Percentiles rank a stretch among this genome's conserved stretches.
These are phyloP conservation scores for Peribolospora kevripleyi DNA, from an alignment of 768 basidiomycete genomes.

Conservation along the genomic window DNA sequence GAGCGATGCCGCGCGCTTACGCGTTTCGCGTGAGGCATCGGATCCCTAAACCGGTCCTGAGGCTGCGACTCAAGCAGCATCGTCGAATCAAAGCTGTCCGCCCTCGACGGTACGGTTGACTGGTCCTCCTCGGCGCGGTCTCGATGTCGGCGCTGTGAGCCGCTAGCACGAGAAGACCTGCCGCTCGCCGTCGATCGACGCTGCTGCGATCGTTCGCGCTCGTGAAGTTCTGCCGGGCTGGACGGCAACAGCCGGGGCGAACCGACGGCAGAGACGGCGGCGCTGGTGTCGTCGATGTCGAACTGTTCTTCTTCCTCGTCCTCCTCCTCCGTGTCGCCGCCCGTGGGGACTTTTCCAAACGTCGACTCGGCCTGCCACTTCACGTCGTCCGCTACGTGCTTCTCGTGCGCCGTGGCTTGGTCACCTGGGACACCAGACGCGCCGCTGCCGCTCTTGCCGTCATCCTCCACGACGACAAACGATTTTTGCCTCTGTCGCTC, in stretches of 20 bases:
- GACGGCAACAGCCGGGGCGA: constrained; percentile 5
- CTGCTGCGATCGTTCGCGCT: not conserved
- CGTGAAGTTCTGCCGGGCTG: constrained; percentile 6
- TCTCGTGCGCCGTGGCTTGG: constrained; percentile 6
- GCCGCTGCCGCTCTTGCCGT: constrained; percentile 19
- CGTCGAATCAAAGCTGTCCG: too few relatives aligned
- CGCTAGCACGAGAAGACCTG: too few relatives aligned
- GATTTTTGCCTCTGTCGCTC: constrained; percentile 96
- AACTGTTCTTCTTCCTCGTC: constrained; percentile 22
- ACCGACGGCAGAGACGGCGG: constrained; percentile 19
- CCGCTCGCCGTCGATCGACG: too few relatives aligned
- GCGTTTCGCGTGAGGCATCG: too few relatives aligned
- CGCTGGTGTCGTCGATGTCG: constrained; percentile 79
- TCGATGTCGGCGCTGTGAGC: too few relatives aligned
- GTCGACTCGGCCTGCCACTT: not conserved
- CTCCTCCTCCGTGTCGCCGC: constrained; percentile 4
- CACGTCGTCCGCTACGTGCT: not conserved
- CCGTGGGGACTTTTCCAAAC: not conserved
- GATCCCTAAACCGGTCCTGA: too few relatives aligned
- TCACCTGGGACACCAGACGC: constrained; percentile 5
- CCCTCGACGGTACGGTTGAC: too few relatives aligned
- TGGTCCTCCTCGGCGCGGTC: too few relatives aligned
- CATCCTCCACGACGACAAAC: constrained; percentile 91
- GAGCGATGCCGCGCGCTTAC: too few relatives aligned
- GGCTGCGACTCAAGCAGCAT: too few relatives aligned